Base-by-base conservation (phyloP, 179 eudicot genomes). In the Nepenthes alata region DNA sequence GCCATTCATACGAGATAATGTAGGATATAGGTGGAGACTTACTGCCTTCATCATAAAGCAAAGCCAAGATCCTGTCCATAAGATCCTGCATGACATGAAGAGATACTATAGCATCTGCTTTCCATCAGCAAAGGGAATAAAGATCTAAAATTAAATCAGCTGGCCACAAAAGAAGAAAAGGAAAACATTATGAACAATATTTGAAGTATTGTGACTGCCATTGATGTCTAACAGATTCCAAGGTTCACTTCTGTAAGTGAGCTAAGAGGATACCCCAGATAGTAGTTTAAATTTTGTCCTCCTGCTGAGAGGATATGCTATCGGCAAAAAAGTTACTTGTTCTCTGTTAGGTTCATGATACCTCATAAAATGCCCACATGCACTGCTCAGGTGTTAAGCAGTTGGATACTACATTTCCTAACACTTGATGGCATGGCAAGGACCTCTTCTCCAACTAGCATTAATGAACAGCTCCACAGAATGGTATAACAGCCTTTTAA, bases 1-100 rank as follows among this genome's bases (percentile, higher is more conserved):
- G 49, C 16, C 35, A 55, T 59, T 48, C 35, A 66, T 13, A 38
- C 47, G 15, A 55, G 44, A 14, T 66, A 59, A 47, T 56, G 51
- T 45, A 37, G 63, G 48, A 59, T 53, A 50, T 59, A 49, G 45
- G 5, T 54, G 35, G 64, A 57, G 63, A 77, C 83, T 79, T 67
- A 85, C 91, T 84, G 70, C 79, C 80, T 75, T 80, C 87, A 48
- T 68, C 71, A 60, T 70, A 74, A 64, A 85, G 85, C 66, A 73
- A 69, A 55, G 77, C 81, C 72, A 78, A 12, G 59, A 85, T 75
- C 63, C 85, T 74, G 66, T 78, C 91, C 54, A 67, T 15, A 60
- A 85, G 85, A 69, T 85, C 91, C 91, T 85, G 69, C 75, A 69
- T n/a, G 53, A 16, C 65, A 47, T 11, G 44, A 47, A 77, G 15